Evolutionary conservation across 129 eudicot species (phyloP).

Genomic region (Helianthus annuus): HanXRQr2.0-SUNRISE NC_035433.2:128988845-128989344

Average conservation of each 20-base stretch:
- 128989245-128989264: not conserved
- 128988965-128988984: not conserved
- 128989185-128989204: not conserved
- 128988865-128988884: no score
- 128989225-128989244: not conserved
- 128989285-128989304: not conserved
- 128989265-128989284: not conserved
- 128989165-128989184: no score
- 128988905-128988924: no score
- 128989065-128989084: not conserved
- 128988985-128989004: no score
- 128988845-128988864: no score
- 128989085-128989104: not conserved
- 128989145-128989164: not conserved
- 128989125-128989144: not conserved
- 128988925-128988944: no score
- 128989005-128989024: not conserved
- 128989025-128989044: not conserved
- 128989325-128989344: no score
- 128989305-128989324: no score
- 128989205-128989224: not conserved
- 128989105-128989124: not conserved
- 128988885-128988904: no score
- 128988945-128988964: no score
- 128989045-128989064: not conserved